Evolutionary conservation across 495 filamentous ascomycete species (phyloP), one percentile per base, ranked within the genome.

Genomic region (Trichocladium uniseriatum): DNA sequence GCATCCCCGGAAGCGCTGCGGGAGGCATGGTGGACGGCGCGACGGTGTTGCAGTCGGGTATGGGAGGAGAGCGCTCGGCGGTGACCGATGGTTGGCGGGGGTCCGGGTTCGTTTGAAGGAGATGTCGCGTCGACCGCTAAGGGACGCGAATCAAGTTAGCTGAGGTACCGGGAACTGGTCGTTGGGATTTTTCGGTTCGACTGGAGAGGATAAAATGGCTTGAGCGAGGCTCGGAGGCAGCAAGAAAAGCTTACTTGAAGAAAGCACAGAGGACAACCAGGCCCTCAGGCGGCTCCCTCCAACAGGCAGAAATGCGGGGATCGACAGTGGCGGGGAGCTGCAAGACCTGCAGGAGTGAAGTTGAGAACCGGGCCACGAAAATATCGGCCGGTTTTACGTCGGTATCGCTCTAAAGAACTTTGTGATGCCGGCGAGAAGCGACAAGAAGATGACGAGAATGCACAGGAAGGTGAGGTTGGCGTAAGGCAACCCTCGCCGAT

Each of bases 1-100:
- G 70, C 71, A 75, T 74, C 37, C 32, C 50, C 52, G 48, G 37
- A 38, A 56, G 43, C 16, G 52, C 54, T 21, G 37, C 42, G 45
- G 60, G 44, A 43, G 63, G 38, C 63, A 65, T 65, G 15, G 39
- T 60, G 43, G 18, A 22, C 21, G 40, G 38, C 21, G 28, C 38
- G 42, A 44, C 38, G 41, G 28, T 15, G 24, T 43, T 10, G 31
- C 49, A 27, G 35, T 24, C 37, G 20, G 52, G 27, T 28, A 38
- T 39, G 10, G 13, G 32, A 10, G 47, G 18, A 19, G 15, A 43
- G 6, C 22, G 34, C 24, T 8, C 4, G 24, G 24, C 24, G 24
- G 4, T 3, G 24, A 8, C 4, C 24, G 24, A 27, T 27, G 24
- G 24, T 3, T 27, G 24, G 8, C 24, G 24, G 24, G 24, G 8